Conservation (phyloP, 169 alveolate species). For the Eimeria maxima region DNA sequence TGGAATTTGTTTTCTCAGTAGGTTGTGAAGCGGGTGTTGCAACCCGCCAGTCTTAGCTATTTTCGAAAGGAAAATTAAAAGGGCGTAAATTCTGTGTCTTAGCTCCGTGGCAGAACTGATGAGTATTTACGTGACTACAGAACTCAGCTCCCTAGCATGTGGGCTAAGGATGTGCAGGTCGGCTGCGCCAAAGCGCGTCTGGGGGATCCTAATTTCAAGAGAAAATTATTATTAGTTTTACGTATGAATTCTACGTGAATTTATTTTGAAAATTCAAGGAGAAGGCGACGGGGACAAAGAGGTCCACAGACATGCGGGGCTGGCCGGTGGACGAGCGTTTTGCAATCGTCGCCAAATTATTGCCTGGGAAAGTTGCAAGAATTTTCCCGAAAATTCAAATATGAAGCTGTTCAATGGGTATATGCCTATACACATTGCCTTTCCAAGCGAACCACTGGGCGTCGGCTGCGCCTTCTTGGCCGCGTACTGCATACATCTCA, state of each 20-base stretch:
- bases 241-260: background rate
- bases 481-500: background rate
- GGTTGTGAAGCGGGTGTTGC: background rate
- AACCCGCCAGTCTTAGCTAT: no score
- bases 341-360: background rate
- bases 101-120: background rate
- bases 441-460: background rate
- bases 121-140: background rate
- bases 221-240: background rate
- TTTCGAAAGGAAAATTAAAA: background rate
- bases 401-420: background rate
- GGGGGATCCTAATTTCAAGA: background rate
- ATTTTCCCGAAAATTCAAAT: background rate
- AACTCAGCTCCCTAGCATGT: background rate
- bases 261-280: background rate
- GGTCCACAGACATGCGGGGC: conserved; percentile 2
- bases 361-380: background rate
- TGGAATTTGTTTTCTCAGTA: background rate
- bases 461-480: conserved; percentile 9
- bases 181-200: background rate
- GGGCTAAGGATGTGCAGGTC: background rate
- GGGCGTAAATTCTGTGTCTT: background rate
- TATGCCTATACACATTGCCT: background rate
- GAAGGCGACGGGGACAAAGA: background rate
- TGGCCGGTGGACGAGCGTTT: background rate